phyloP scores from a whole-genome alignment of 345 rosid species.

The Geranium brycei region DNA sequence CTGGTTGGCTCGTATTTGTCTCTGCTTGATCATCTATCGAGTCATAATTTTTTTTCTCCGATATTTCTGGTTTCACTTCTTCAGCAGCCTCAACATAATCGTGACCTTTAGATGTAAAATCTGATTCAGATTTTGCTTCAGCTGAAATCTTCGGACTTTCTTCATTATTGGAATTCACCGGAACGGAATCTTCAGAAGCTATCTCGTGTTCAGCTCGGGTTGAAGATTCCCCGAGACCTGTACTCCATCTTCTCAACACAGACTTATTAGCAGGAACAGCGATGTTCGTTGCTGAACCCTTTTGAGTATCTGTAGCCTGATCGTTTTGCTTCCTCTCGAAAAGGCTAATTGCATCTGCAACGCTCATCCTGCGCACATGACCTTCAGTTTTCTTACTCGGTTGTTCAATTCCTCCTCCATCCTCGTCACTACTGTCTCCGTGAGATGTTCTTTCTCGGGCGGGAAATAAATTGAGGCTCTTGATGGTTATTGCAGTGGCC shows the following conservation, averaged over 20 bases:
- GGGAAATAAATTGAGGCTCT: slow-evolving; percentile 42
- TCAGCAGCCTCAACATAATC: slow-evolving; percentile 15
- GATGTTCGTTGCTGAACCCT: slow-evolving; percentile 18
- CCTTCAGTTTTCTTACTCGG: slow-evolving; percentile 24
- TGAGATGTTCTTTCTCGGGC: slow-evolving; percentile 27
- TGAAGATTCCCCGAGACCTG: slow-evolving; percentile 31
- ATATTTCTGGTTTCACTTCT: slow-evolving; percentile 15
- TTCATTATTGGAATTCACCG: slow-evolving; percentile 15
- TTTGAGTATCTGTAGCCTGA: slow-evolving; percentile 27
- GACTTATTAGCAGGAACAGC: slow-evolving; percentile 29
- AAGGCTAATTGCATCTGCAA: slow-evolving; percentile 52
- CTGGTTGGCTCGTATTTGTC: slow-evolving; percentile 11
- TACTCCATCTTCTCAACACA: slow-evolving; percentile 61
- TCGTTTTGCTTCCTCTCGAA: slow-evolving; percentile 50
- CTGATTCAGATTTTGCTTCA: slow-evolving; percentile 21
- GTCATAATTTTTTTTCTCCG: slow-evolving; percentile 15
- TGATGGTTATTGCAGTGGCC: slow-evolving; percentile 43
- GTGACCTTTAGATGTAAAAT: slow-evolving; percentile 13
- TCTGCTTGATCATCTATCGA: slow-evolving; percentile 14
- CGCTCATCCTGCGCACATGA: slow-evolving; percentile 35
- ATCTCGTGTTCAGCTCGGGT: slow-evolving; percentile 19
- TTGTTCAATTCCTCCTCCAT: slow-evolving; percentile 35
- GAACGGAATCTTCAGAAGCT: slow-evolving; percentile 17
- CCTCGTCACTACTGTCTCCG: slow-evolving; percentile 22
- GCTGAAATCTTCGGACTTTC: slow-evolving; percentile 14